Evolutionary conservation across 2,329 filamentous ascomycete species (phyloP), one percentile per base, ranked within the genome.

Genomic region (Ophiocordyceps robertsii): DNA sequence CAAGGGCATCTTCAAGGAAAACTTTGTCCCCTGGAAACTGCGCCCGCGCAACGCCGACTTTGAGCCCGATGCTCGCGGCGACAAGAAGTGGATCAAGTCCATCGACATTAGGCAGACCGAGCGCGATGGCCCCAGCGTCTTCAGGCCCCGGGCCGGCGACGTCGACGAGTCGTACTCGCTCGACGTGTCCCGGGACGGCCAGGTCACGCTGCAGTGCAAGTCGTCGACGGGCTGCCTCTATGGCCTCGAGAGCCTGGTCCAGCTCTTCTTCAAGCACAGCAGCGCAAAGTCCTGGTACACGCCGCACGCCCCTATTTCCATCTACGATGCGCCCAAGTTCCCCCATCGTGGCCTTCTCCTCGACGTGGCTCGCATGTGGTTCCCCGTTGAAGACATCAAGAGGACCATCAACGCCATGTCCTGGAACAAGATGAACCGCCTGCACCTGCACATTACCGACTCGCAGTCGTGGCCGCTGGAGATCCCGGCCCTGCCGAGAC

Each of bases 401-500:
- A 77, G 79, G 40, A 85, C 80, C 42, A 84, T 95, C 49, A 84
- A 93, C 55, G 82, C 78, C 35, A 63, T 84, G 49, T 68, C 82
- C 1, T 87, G 78, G 73, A 86, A 80, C 66, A 92, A 93, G 66
- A 73, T 92, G 68, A 92, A 92, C 63, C 72, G 79, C 6, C 70
- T 93, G 43, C 86, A 92, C 61, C 67, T 90, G 42, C 86, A 93
- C 65, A 71, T 82, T 44, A 92, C 84, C 5, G 86, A 93, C 60
- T 79, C 82, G 14, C 86, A 93, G 60, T 84, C 84, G 4, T 93
- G 86, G 82, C 87, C 87, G 0, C 67, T 94, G 21, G 84, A 87
- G 50, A 80, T 94, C 40, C 83, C 84, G 1, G 62, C 82, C 3
- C 62, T 94, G 47, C 59, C 87, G 4, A 73, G 81, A 45, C 68